Evolutionary conservation across 2,329 filamentous ascomycete genomes (phyloP).

Genomic region (Colletotrichum costaricense): DNA sequence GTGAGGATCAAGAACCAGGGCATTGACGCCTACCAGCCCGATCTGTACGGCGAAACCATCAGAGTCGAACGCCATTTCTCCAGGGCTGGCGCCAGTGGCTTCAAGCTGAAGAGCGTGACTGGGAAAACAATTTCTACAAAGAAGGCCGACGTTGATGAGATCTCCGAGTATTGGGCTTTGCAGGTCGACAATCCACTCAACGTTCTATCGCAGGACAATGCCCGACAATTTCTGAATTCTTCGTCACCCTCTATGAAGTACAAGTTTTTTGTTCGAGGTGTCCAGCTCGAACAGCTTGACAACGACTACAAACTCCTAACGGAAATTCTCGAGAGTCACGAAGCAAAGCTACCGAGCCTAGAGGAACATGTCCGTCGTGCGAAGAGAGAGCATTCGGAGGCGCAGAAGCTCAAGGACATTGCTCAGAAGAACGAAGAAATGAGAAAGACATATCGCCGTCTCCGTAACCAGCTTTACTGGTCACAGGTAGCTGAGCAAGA

Average conservation of each 20-base stretch:
- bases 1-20: conserved; percentile 95
- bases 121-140: conserved; percentile 82
- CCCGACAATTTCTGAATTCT: conserved; percentile 89
- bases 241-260: conserved; percentile 89
- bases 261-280: conserved; percentile 94
- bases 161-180: conserved; percentile 91
- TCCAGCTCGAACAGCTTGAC: conserved; percentile 91
- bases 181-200: conserved; percentile 98
- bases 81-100: conserved; percentile 78
- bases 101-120: conserved; percentile 83
- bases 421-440: conserved; percentile 51
- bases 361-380: conserved; percentile 72
- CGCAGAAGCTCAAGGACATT: conserved; percentile 43
- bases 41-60: conserved; percentile 86
- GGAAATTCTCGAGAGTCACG: conserved; percentile 80
- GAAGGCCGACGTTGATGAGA: conserved; percentile 88
- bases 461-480: conserved; percentile 83
- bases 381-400: conserved; percentile 58
- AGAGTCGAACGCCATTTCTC: conserved; percentile 92
- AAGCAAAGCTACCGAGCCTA: conserved; percentile 70
- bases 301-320: conserved; percentile 89
- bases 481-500: conserved; percentile 85
- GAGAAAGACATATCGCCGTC: conserved; percentile 67
- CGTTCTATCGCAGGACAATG: conserved; percentile 94
- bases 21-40: conserved; percentile 82